Evolutionary conservation across 176 grass and related monocot species (phyloP), one percentile per base, ranked within the genome.

Genomic region (Puccinellia tenuiflora): DNA sequence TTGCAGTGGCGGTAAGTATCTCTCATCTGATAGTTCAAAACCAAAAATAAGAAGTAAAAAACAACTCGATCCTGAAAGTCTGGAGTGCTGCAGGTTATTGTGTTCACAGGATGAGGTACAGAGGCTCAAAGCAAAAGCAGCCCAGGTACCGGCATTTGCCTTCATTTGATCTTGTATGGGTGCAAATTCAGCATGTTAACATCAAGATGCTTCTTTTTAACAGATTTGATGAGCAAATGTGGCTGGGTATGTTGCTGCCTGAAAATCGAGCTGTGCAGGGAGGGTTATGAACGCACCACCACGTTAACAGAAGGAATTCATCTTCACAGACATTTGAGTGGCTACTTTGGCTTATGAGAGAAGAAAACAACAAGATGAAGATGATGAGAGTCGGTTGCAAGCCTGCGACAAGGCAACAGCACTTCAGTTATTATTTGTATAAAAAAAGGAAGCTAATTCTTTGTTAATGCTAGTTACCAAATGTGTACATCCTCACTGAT

Each of bases 1-100:
- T 68, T 98, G 55, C 93, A 98, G 39, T 95, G 88, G 89, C 90
- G 96, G 96, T 98, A 91, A 83, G 68, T 14, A 81, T 76, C 66
- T 79, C 64, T 57, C 40, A 67, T 48, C 22, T 48, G 12, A 18
- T 61, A 14, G 67, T 85, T 80, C 26, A 12, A 66, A 76, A 71
- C 50, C 4, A 25, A 84, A 83, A 16, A 71, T 3, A 55, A 55
- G 29, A 11, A 74, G 5, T 9, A 74, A 3, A 39, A 79, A 65
- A 54, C 16, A 64, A 3, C 46, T 53, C 3, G 4, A 4, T 69
- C 54, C 34, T 88, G 26, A 75, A 40, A 62, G 18, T 74, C 56
- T 16, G 38, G 73, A 75, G 14, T 17, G 42, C 17, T 91, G 79
- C 85, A 99, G 96, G 85, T 80, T 96, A 80, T 40, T 92, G 51